Evolutionary conservation across 345 rosid genomes (phyloP).

Genomic region (Linum usitatissimum): DNA sequence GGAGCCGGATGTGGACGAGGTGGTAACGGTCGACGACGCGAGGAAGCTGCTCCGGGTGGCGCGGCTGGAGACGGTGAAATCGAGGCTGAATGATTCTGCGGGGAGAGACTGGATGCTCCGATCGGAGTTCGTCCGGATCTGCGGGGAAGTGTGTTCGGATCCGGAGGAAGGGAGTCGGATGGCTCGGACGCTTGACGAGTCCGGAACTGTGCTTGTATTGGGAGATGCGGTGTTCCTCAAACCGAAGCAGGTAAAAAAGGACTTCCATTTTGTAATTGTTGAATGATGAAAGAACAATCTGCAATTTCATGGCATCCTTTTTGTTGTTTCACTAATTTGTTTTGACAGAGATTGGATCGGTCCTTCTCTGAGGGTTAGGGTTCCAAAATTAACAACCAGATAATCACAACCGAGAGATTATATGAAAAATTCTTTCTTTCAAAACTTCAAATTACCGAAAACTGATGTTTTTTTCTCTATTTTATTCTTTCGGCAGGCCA

Average conservation of each 20-base stretch:
- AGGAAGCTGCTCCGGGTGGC: constrained; percentile 66
- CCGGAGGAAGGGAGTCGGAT: constrained; percentile 34
- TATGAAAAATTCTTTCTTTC: too few relatives aligned
- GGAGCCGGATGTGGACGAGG: constrained; percentile 15
- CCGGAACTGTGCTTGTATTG: constrained; percentile 65
- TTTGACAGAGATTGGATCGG: constrained; percentile 8
- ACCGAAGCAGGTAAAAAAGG: constrained; percentile 62
- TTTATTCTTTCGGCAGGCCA: constrained; percentile 19
- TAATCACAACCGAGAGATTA: constrained; percentile 2
- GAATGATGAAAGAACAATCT: neutral
- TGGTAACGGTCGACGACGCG: constrained; percentile 42
- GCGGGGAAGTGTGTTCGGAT: constrained; percentile 51
- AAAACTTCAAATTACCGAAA: constrained; percentile 21
- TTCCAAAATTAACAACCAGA: constrained; percentile 18
- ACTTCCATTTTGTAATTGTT: too few relatives aligned
- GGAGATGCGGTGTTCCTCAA: constrained; percentile 53
- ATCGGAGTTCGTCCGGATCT: constrained; percentile 46
- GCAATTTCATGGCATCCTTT: neutral
- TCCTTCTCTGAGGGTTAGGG: constrained; percentile 14
- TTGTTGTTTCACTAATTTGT: neutral
- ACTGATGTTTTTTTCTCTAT: constrained; percentile 46
- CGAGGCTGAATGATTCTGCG: constrained; percentile 37
- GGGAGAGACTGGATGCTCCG: constrained; percentile 42
- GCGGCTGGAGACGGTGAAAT: constrained; percentile 55
- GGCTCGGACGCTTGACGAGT: constrained; percentile 62